Evolutionary conservation across 441 rosid genomes (phyloP).

Genomic region (Croton setiger): DNA sequence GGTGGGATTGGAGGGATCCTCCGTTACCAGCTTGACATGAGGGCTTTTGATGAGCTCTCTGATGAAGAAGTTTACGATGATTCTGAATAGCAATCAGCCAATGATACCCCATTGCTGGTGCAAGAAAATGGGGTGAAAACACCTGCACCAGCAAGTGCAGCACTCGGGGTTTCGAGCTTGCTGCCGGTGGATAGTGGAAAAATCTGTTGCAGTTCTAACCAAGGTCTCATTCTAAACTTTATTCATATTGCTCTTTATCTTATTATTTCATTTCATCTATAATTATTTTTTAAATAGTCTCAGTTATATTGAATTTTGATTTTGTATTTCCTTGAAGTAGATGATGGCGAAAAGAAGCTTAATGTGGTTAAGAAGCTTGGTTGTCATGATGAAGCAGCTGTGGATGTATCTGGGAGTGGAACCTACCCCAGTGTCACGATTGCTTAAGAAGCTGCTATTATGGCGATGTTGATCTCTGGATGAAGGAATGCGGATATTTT

Average conservation of each 20-base stretch:
- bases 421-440: neutral
- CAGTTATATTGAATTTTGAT: neutral
- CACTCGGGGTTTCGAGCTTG: slow-evolving; percentile 23
- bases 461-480: slow-evolving; percentile 1
- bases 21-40: slow-evolving; percentile 78
- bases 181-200: slow-evolving; percentile 17
- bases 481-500: neutral
- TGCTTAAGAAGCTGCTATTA: neutral
- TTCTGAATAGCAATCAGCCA: slow-evolving; percentile 80
- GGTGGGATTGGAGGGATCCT: slow-evolving; percentile 92
- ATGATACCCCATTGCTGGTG: slow-evolving; percentile 47
- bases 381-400: slow-evolving; percentile 17
- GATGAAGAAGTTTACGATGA: slow-evolving; percentile 61
- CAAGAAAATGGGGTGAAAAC: slow-evolving; percentile 40
- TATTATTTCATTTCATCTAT: neutral
- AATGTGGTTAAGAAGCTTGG: slow-evolving; percentile 7
- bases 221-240: slow-evolving; percentile 22
- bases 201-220: neutral
- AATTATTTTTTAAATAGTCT: neutral
- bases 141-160: slow-evolving; percentile 49
- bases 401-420: neutral
- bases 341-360: neutral
- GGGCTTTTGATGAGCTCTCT: slow-evolving; percentile 60
- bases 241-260: neutral
- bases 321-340: neutral